A percentile compares a stretch with the other conserved stretches of the same genome.
Conservation (phyloP, 2,329 filamentous ascomycete species). For the Orbilia blumenaviensis region DNA sequence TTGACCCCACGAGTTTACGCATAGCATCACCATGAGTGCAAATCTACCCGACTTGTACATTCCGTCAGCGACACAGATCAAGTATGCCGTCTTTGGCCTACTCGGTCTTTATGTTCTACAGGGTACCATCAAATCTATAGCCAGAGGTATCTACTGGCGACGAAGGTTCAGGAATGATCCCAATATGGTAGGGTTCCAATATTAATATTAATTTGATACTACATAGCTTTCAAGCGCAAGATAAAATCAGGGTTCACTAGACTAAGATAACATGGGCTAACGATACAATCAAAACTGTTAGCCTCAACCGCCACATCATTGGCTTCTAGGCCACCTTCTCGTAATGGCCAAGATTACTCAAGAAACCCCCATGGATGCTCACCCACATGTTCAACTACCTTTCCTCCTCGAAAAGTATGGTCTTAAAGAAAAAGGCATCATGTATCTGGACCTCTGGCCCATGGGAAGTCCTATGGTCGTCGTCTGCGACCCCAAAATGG, state of each 20-base stretch:
- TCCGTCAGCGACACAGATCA: slow-evolving; percentile 15
- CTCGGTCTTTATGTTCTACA: slow-evolving; percentile 27
- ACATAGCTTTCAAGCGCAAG: not conserved
- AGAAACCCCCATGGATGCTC: slow-evolving; percentile 58
- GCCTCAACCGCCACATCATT: slow-evolving; percentile 60
- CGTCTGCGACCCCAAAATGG: slow-evolving; percentile 61
- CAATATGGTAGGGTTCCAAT: slow-evolving; percentile 19
- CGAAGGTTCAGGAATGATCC: slow-evolving; percentile 16
- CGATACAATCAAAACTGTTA: slow-evolving; percentile 30
- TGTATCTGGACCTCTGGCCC: slow-evolving; percentile 62
- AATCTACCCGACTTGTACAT: slow-evolving; percentile 12
- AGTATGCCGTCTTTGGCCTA: slow-evolving; percentile 17
- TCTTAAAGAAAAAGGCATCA: slow-evolving; percentile 57
- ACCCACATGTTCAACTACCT: slow-evolving; percentile 56
- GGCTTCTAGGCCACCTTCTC: slow-evolving; percentile 59
- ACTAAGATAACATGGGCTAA: too few species aligned
- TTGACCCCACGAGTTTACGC: not conserved
- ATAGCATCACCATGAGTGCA: not conserved
- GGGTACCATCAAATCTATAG: slow-evolving; percentile 3
- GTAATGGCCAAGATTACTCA: slow-evolving; percentile 57
- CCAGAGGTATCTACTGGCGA: slow-evolving; percentile 3
- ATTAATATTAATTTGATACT: not conserved
- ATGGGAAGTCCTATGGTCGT: slow-evolving; percentile 60
- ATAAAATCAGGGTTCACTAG: too few species aligned
- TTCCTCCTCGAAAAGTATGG: slow-evolving; percentile 59